Evolutionary conservation across 306 rosid species (phyloP), one percentile per base, ranked within the genome.

Genomic region (Lagenaria siceraria): DNA sequence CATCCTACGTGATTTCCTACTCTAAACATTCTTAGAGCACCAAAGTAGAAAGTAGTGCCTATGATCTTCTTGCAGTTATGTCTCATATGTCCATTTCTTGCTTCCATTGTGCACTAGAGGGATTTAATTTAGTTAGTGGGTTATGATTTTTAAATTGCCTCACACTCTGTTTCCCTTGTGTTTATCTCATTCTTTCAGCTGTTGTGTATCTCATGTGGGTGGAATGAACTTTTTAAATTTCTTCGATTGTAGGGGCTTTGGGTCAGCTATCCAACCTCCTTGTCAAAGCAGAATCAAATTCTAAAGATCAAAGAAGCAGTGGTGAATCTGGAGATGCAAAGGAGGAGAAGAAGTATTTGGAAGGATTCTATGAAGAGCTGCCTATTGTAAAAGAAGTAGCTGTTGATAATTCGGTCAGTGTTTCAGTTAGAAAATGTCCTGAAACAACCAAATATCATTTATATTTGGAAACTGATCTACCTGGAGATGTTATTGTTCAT

Each of bases 381-480:
- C 91, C 92, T 35, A 69, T 90, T 68, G 83, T 80, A 73, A 96
- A 90, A 85, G 89, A 90, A 66, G 81, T 84, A 79, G 43, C 83
- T 22, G 78, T 88, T 72, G 79, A 78, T 60, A 88, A 88, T 79
- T 81, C 87, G 10, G 80, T 87, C 69, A 81, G 78, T 82, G 94
- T 92, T 79, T 87, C 92, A 40, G 81, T 87, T 53, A 86, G 59
- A 69, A 90, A 92, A 81, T 81, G 86, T 80, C 77, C 87, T n/a
- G 91, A 89, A 84, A 86, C 98, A 69, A 78, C 83, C 64, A 86
- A 89, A 63, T 87, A 83, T 86, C 74, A 87, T 76, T 35, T 96
- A 69, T 78, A 60, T 78, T 27, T 96, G 78, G 96, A 96, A 86
- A 90, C 94, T 2, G 96, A 96, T 86, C 79, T 92, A 70, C 89